phyloP scores from a whole-genome alignment of 2,329 filamentous ascomycete genomes.

The Fusarium secorum region DNA sequence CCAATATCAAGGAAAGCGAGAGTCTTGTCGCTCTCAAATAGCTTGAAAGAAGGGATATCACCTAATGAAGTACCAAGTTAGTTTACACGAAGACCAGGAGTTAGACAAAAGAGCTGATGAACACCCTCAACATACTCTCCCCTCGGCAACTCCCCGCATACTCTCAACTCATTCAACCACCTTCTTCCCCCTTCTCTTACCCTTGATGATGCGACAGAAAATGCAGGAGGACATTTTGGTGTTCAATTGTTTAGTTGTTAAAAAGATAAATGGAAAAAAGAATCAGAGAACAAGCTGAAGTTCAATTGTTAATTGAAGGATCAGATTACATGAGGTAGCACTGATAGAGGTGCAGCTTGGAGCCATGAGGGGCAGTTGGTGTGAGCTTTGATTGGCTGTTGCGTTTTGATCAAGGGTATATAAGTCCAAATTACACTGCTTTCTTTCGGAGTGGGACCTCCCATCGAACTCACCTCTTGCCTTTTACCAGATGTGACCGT shows the following conservation, averaged over 20 bases:
- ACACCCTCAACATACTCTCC: conserved; percentile 31
- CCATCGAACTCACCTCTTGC: conserved; percentile 80
- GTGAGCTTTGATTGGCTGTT: not conserved
- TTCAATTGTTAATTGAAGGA: not conserved
- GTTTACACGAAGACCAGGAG: not conserved
- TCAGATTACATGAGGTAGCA: not conserved
- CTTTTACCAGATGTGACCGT: conserved; percentile 84
- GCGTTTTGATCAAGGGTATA: not conserved
- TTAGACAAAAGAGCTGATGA: conserved; percentile 3
- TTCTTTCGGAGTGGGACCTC: conserved; percentile 69
- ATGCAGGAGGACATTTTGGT: conserved; percentile 68
- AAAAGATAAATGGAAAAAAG: not conserved
- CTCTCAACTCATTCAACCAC: not conserved
- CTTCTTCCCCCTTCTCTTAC: conserved; percentile 49
- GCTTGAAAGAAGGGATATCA: conserved; percentile 95
- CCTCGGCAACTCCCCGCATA: conserved; percentile 1
- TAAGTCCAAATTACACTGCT: not conserved
- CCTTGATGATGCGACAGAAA: conserved; percentile 99
- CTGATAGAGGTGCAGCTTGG: not conserved
- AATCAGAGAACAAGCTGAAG: not conserved
- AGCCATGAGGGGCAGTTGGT: not conserved
- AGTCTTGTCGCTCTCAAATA: conserved; percentile 93
- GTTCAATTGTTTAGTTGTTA: not conserved
- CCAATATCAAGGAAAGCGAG: conserved; percentile 97
- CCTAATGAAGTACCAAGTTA: conserved; percentile 59